Evolutionary conservation across 2,329 filamentous ascomycete genomes (phyloP), one percentile per base, ranked within the genome.

Genomic region (Cladosporium sp.): DNA sequence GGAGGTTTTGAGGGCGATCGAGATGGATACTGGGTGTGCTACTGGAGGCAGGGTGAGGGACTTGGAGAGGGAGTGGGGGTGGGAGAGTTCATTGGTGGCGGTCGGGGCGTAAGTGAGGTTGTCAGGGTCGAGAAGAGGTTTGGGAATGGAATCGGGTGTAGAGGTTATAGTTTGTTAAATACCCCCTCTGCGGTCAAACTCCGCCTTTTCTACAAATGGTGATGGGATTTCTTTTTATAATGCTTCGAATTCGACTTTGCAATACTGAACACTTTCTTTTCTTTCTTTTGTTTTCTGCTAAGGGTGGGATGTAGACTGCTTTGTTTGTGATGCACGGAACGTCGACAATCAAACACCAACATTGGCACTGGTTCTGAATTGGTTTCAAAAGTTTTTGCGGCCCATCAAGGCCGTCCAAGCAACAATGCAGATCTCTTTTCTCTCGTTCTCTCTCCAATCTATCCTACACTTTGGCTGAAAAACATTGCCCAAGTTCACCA

Each of bases 11-110:
- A 77, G 80, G 23, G 85, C 83, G n/a, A 84, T 90, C 44, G 87
- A 89, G 73, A 77, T 76, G 18, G 87, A 89, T 70, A 81, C 87
- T 8, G 87, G 86, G 1, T 89, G 86, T 83, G 85, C 86, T 0
- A 89, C 87, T 14, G 84, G 85, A 67, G 85, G 86, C 71, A 80
- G 85, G 50, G 82, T 85, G 31, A 76, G 82, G 67, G 83, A 86
- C 67, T 74, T 88, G 66, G 68, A 80, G 40, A 77, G 79, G 68
- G 79, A 83, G 69, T 85, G 81, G 80, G 75, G 74, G 10, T 74
- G 74, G 73, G 46, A 53, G 6, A 53, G 23, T n/a, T 26, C 49
- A 1, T 8, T 44, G 11, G 21, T 62, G 21, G 46, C 33, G 11
- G 60, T 53, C 6, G 49, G 46, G 7, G 60, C 60, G 23, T 62